Evolutionary conservation across 2,329 filamentous ascomycete genomes (phyloP).

Genomic region (Coniochaeta sp.): DNA sequence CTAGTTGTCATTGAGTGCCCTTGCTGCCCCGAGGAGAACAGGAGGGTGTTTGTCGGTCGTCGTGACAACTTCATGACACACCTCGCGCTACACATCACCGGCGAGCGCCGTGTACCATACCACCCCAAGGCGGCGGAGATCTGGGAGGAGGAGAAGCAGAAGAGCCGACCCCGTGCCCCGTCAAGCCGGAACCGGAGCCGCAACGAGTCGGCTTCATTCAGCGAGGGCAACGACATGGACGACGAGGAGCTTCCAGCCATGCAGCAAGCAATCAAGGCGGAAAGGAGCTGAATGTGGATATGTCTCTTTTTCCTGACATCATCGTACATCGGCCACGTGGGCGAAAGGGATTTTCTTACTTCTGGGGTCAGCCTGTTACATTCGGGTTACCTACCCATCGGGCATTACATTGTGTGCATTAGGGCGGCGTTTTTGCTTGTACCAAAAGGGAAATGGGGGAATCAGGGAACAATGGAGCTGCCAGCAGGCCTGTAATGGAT

Average conservation of each 20-base stretch:
- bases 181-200: neutral
- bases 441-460: too few relatives aligned
- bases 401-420: neutral
- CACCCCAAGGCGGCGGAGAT: neutral
- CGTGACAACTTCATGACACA: conserved; percentile 4
- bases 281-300: neutral
- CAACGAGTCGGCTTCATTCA: neutral
- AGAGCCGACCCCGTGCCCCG: neutral
- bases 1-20: neutral
- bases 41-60: neutral
- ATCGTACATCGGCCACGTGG: neutral
- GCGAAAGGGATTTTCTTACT: neutral
- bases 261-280: neutral
- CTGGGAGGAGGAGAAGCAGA: neutral
- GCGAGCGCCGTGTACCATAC: neutral
- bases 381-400: neutral
- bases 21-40: conserved; percentile 4
- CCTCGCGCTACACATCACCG: neutral
- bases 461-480: neutral
- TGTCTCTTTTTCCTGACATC: neutral
- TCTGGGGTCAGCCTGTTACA: neutral
- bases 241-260: neutral
- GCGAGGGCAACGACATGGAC: neutral
- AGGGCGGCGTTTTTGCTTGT: neutral
- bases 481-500: neutral